Base-by-base conservation (phyloP, 495 filamentous ascomycete species). In the Talaromyces liani region DNA sequence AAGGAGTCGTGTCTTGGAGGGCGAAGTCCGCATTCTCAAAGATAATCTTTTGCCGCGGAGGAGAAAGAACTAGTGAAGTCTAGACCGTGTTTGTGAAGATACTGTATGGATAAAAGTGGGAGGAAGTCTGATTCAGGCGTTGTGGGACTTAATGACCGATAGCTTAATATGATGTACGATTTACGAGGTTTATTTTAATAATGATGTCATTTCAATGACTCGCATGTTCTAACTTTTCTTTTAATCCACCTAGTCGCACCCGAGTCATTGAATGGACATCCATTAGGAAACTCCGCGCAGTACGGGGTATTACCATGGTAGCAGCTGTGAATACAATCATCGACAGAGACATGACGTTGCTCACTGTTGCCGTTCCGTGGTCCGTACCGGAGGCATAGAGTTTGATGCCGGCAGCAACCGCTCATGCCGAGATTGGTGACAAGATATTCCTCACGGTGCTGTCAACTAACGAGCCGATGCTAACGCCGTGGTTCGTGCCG, bases 251-350 rank as follows among this genome's bases (percentile, higher is more conserved):
- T 73, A 0, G 79, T 82, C 27, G 69, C 73, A 7, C 78, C 79
- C 24, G 68, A 71, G 59, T 68, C 69, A 14, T 70, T 66, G 60
- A 79, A 3, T 71, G 65, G 18, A 80, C 70, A 29, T 61, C 76
- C 3, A 68, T 71, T 36, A 80, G 4, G 77, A 74, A 62, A 63
- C 10, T 68, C 60, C 16, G 65, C 65, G 61, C 79, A 82, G 60
- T 80, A 79, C n/a, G 61, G 63, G 2, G 56, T 71, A 64, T 77
- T 70, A 47, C 78, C 71, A 31, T 72, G 71, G 63, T 82, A 82
- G 61, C 79, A 82, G 41, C 75, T 79, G 63, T 80, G 73, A 29
- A 80, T 79, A 51, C 71, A 75, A 24, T 70, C 71, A 4, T 73
- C 63, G 4, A 80, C 73, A 22, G 68, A 70, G 0, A 41, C 2